These are phyloP conservation scores for Metschnikowia koreensis DNA, from an alignment of 805 yeast species.

Conservation along the genomic window DNA sequence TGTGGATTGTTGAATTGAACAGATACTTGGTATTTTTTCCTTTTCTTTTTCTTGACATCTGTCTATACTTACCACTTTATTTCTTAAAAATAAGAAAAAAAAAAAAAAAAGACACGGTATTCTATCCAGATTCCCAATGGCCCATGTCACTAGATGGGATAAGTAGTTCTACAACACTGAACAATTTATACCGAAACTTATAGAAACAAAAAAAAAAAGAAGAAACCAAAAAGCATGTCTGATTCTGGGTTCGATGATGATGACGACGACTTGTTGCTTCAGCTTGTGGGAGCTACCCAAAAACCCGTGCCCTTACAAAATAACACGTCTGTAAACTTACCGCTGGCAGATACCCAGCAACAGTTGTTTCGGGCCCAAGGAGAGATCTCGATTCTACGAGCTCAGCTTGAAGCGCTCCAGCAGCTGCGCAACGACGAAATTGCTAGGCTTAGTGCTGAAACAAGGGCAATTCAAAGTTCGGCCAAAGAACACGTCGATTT, in stretches of 20 bases:
- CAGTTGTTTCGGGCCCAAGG: slow-evolving; percentile 61
- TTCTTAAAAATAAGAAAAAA: neutral
- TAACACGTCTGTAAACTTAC: slow-evolving; percentile 3
- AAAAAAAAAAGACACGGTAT: neutral
- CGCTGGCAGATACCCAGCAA: slow-evolving; percentile 15
- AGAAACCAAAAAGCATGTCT: neutral
- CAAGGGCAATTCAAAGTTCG: slow-evolving; percentile 17
- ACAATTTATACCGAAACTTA: too few relatives aligned
- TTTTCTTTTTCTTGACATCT: too few relatives aligned
- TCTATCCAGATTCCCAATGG: too few relatives aligned
- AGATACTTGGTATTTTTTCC: too few relatives aligned
- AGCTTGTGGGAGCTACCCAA: slow-evolving; percentile 45
- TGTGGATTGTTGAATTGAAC: too few relatives aligned
- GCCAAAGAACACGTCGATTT: slow-evolving; percentile 32
- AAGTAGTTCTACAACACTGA: neutral
- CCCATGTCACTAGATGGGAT: neutral
- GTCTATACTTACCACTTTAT: neutral
- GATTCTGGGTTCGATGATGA: slow-evolving; percentile 35
- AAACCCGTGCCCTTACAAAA: slow-evolving; percentile 3
- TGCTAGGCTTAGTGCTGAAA: slow-evolving; percentile 19
- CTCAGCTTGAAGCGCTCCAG: slow-evolving; percentile 53
- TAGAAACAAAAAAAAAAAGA: too few relatives aligned
- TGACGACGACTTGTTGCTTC: slow-evolving; percentile 47
- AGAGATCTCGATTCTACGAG: slow-evolving; percentile 74
- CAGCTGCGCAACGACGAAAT: slow-evolving; percentile 40